Base-by-base conservation (phyloP, 805 yeast species). In the Clavispora asparagi region DNA sequence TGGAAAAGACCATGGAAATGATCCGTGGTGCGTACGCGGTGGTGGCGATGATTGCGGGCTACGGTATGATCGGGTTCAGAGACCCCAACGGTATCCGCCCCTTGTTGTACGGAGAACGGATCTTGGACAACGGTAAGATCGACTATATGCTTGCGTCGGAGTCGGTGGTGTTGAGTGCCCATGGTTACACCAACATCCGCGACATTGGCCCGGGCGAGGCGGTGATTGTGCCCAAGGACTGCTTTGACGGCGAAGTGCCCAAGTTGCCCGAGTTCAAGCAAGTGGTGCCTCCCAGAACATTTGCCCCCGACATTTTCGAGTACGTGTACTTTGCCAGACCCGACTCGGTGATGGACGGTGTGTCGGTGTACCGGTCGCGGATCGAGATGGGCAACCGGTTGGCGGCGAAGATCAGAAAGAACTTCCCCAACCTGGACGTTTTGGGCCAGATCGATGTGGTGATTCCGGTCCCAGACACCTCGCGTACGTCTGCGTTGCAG, bases 51-150 rank as follows among this genome's bases (percentile, higher is more conserved):
- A 74, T 94, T 48, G 98, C 99, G 2, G 99, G 99, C 40, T 94
- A 85, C 68, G 98, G 97, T 40, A 62, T 94, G 50, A 82, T 94
- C 60, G 99, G 97, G 0, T 94, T 94, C 74, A 81, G 99, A 67
- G 99, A 94, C 68, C 97, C 99, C 30, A 84, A 92, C 62, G 99
- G 98, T 52, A 88, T 94, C 57, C 81, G 99, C 63, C 99, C 99
- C 3, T 72, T 92, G 45, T 74, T 90, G 31, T 79, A 80, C 55
- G 99, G 99, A 47, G 92, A 87, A 68, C 81, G 99, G 59, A 58
- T 65, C 38, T 81, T 81, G 54, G 55, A 56, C 9, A 82, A 87
- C 59, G 96, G 95, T 14, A 52, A 80, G 12, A 74, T 71, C 44
- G 99, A 94, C 65, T 90, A 88, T 67, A 89, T 94, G 97, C 73